phyloP scores from a whole-genome alignment of 371 early-diverging fungal genomes.

The Mortierella sp. region DNA sequence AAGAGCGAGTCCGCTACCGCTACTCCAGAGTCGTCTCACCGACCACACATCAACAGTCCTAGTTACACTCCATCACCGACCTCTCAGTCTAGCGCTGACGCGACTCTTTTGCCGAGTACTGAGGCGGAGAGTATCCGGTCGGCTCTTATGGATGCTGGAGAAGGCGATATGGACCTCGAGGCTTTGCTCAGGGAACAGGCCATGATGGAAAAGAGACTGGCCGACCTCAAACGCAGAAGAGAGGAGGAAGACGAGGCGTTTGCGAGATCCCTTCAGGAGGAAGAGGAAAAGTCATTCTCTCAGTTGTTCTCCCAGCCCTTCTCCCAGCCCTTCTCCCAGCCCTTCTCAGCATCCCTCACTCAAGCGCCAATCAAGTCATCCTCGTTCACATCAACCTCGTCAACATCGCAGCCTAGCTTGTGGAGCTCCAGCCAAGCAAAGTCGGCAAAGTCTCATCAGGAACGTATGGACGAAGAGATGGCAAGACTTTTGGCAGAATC shows the following conservation, averaged over 20 bases:
- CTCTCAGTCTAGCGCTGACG: neutral
- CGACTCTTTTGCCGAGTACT: neutral
- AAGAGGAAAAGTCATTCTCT: conserved; percentile 17
- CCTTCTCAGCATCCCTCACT: neutral
- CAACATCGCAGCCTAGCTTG: conserved; percentile 1
- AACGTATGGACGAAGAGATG: conserved; percentile 53
- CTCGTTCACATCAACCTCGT: conserved; percentile 4
- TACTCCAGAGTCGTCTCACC: conserved; percentile 21
- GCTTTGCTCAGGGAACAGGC: conserved; percentile 38
- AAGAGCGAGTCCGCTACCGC: neutral
- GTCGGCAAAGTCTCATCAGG: conserved; percentile 42
- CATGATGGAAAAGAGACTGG: conserved; percentile 39
- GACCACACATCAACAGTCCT: conserved; percentile 15
- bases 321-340: neutral
- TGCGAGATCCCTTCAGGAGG: conserved; percentile 45
- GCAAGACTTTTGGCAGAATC: conserved; percentile 47
- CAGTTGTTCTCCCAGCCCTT: neutral
- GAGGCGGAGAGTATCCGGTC: conserved; percentile 32
- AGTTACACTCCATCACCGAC: conserved; percentile 18
- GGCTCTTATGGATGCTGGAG: conserved; percentile 40
- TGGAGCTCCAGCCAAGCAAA: conserved; percentile 18
- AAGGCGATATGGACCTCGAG: conserved; percentile 37
- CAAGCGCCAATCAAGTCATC: neutral
- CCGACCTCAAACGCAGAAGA: conserved; percentile 37
- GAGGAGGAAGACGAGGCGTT: conserved; percentile 54